phyloP scores from a whole-genome alignment of 2,329 filamentous ascomycete species.

The Aspergillus japonicus region DNA sequence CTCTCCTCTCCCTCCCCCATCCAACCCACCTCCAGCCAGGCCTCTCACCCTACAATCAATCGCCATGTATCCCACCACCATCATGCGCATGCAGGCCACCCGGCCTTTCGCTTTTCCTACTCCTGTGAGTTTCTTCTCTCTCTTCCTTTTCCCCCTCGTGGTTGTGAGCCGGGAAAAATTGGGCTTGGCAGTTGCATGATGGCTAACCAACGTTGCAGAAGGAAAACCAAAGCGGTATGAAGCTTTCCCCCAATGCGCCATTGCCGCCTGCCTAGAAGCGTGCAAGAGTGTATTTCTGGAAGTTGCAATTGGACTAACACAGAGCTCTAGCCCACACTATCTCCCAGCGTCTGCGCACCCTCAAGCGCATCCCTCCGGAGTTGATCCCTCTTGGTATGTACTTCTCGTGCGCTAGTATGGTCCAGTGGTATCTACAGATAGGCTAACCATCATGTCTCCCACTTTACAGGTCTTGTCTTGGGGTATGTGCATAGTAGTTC shows the following conservation, averaged over 20 bases:
- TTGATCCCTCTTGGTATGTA: conserved; percentile 86
- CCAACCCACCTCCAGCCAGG: conserved; percentile 12
- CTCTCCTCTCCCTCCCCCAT: conserved; percentile 22
- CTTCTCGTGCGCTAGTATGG: conserved; percentile 5
- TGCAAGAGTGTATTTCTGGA: neutral
- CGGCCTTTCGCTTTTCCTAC: conserved; percentile 56
- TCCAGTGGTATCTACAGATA: conserved; percentile 4
- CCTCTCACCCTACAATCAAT: conserved; percentile 11
- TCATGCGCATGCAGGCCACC: conserved; percentile 61
- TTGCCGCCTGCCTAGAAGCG: conserved; percentile 9
- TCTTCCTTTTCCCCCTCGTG: conserved; percentile 7
- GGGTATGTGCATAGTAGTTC: conserved; percentile 57
- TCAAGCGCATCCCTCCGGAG: conserved; percentile 90
- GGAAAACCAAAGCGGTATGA: conserved; percentile 63
- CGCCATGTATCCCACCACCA: conserved; percentile 66
- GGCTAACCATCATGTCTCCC: conserved; percentile 27
- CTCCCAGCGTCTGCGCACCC: conserved; percentile 86
- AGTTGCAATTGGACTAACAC: conserved; percentile 23
- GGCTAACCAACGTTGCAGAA: conserved; percentile 54
- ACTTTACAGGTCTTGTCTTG: conserved; percentile 72
- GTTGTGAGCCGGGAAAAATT: conserved; percentile 20
- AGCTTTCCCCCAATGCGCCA: conserved; percentile 10
- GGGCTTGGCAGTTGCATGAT: conserved; percentile 22
- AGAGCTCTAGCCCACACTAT: conserved; percentile 77
- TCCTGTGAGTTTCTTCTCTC: conserved; percentile 60